Percentiles rank a stretch among this genome's conserved stretches.
phyloP scores from a whole-genome alignment of 192 early-diverging fungal genomes.

The Dissophora globulifera region DNA sequence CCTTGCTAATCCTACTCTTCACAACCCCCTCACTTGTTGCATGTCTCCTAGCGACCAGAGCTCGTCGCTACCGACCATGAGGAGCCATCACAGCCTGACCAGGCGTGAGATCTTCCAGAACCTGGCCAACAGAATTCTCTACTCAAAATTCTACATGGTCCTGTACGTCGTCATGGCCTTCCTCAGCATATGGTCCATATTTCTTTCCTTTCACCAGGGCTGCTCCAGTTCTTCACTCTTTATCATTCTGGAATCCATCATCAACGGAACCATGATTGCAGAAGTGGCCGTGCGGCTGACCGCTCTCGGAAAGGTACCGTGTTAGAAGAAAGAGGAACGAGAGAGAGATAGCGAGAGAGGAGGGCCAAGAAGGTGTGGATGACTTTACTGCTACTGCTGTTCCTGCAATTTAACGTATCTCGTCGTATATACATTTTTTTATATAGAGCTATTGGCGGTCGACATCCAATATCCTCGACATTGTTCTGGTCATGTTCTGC shows the following conservation, averaged over 20 bases:
- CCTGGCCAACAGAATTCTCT: conserved; percentile 68
- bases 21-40: neutral
- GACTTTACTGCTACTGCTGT: too few species aligned
- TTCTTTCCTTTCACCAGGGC: conserved; percentile 53
- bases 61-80: conserved; percentile 8
- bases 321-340: too few species aligned
- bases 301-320: conserved; percentile 69
- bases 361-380: too few species aligned
- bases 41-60: conserved; percentile 15
- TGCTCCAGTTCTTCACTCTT: conserved; percentile 68
- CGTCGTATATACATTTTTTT: too few species aligned
- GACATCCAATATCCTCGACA: conserved; percentile 79
- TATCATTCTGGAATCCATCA: conserved; percentile 73
- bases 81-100: conserved; percentile 63
- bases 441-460: conserved; percentile 68
- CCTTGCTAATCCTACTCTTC: too few species aligned
- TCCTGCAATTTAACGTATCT: too few species aligned
- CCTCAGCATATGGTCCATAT: conserved; percentile 62
- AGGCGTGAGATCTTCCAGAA: conserved; percentile 63
- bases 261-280: conserved; percentile 80
- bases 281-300: conserved; percentile 74
- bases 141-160: conserved; percentile 67
- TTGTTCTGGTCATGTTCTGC: conserved; percentile 75
- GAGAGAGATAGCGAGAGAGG: too few species aligned
- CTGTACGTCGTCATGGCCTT: conserved; percentile 62